Base-by-base conservation (phyloP, 352 stramenopile species). In the Pythium guiyangense region DNA sequence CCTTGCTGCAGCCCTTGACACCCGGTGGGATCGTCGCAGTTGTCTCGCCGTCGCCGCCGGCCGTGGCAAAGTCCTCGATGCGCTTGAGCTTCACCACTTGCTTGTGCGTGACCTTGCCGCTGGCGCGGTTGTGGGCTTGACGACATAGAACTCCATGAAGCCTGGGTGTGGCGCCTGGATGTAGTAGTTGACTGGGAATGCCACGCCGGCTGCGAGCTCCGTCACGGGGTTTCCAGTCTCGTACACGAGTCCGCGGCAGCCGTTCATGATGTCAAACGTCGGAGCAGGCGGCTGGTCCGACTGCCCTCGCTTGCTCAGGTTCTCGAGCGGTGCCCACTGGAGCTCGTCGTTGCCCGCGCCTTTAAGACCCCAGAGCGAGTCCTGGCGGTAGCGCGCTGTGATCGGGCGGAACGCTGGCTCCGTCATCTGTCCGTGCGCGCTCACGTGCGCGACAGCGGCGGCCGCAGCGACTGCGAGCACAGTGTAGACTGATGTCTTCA, bases 241-340 rank as follows among this genome's bases (percentile, higher is more conserved):
- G 67, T 83, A 83, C 34, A 84, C 70, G 44, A 80, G 71, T 26
- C 73, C 76, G 25, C 76, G 73, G 52, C 73, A 86, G 3, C 76
- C 76, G 62, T 86, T 86, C 66, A 72, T 74, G 29, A 86, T 73
- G 52, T 79, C 70, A 54, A 84, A 86, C 37, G 69, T 79, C 27
- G 63, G 54, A 17, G 66, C 69, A 1, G 56, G 69, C 0, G 76
- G 76, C 26, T 75, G 63, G 45, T 74, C 73, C 6, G 62, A 48
- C 45, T 86, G 76, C 48, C 67, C 74, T 35, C 76, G 73, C 43
- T 82, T 57, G 55, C 66, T 70, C 52, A 86, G 60, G 62, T 79
- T 78, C 58, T 86, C 69, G 18, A 86, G 69, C 3, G 76, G 73
- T 2, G 76, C 71, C 61, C 63, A 84, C 29, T 73, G 48, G 46